A percentile compares a stretch with the other conserved stretches of the same genome.
Conservation (phyloP, 1,139 yeast genomes). For the Geotrichum citri-aurantii region DNA sequence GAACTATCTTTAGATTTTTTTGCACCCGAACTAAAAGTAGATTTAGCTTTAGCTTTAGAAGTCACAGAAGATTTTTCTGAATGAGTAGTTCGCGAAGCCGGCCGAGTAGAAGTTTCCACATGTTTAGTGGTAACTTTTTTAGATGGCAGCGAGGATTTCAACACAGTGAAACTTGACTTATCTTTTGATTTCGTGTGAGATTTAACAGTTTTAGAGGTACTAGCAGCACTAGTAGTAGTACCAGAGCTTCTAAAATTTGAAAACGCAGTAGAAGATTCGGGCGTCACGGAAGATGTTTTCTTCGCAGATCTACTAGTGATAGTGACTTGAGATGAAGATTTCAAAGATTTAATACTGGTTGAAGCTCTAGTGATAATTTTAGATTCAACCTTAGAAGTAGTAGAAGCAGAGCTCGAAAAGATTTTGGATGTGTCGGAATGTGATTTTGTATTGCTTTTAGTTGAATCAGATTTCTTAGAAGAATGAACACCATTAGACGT, state of each 20-base stretch:
- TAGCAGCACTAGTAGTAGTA: neutral
- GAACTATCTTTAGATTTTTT: no score
- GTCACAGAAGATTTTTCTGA: no score
- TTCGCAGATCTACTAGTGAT: neutral
- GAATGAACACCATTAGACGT: neutral
- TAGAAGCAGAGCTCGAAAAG: neutral
- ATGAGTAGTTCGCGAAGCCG: no score
- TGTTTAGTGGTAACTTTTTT: neutral
- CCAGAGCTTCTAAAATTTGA: neutral
- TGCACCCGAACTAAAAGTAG: no score
- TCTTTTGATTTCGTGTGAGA: neutral
- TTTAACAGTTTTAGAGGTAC: neutral
- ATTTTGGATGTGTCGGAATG: neutral
- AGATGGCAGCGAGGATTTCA: neutral
- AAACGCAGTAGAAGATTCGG: neutral
- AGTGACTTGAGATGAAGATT: no score
- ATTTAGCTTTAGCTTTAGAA: no score
- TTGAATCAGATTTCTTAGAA: neutral
- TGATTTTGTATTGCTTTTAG: neutral
- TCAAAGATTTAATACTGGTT: neutral
- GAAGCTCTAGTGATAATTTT: neutral
- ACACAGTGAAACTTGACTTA: no score
- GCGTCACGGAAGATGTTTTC: neutral
- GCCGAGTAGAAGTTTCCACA: neutral
- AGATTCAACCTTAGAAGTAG: neutral